Evolutionary conservation across 2,329 filamentous ascomycete species (phyloP).

Genomic region (Plectosphaerella sp.): DNA sequence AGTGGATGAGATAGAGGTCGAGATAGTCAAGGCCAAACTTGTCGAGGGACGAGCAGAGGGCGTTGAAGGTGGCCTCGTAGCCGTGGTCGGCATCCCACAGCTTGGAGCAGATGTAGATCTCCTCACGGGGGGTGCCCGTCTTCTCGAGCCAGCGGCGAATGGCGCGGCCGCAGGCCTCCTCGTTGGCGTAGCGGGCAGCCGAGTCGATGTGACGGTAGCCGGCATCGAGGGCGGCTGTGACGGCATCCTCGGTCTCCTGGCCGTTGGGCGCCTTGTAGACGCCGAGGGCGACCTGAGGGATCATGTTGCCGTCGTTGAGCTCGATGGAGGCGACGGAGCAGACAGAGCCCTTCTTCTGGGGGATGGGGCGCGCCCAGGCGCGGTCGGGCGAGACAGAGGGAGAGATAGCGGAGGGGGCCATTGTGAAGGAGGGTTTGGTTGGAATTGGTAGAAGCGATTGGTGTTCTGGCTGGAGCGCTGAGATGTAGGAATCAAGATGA

Average conservation of each 20-base stretch:
- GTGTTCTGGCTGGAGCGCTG: neutral
- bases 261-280: constrained; percentile 43
- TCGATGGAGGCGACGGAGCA: constrained; percentile 17
- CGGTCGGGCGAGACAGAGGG: constrained; percentile 27
- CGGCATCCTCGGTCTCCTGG: constrained; percentile 27
- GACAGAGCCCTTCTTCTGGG: constrained; percentile 1
- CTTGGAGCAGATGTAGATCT: constrained; percentile 32
- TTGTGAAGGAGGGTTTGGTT: constrained; percentile 14
- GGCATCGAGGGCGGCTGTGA: constrained; percentile 31
- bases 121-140: constrained; percentile 24
- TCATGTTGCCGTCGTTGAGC: constrained; percentile 28
- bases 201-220: constrained; percentile 53
- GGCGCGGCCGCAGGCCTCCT: constrained; percentile 13
- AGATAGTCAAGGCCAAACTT: constrained; percentile 43
- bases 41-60: constrained; percentile 37
- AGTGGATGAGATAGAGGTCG: constrained; percentile 49
- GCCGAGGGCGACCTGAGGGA: constrained; percentile 38
- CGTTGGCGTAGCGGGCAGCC: constrained; percentile 27
- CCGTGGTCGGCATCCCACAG: constrained; percentile 30
- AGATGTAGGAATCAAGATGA: neutral
- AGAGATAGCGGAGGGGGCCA: constrained; percentile 30
- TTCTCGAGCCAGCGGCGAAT: constrained; percentile 16
- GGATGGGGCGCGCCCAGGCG: constrained; percentile 2
- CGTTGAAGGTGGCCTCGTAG: constrained; percentile 21
- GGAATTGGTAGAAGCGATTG: neutral